Evolutionary conservation across 352 stramenopile species (phyloP).

Genomic region (Globisporangium splendens): DNA sequence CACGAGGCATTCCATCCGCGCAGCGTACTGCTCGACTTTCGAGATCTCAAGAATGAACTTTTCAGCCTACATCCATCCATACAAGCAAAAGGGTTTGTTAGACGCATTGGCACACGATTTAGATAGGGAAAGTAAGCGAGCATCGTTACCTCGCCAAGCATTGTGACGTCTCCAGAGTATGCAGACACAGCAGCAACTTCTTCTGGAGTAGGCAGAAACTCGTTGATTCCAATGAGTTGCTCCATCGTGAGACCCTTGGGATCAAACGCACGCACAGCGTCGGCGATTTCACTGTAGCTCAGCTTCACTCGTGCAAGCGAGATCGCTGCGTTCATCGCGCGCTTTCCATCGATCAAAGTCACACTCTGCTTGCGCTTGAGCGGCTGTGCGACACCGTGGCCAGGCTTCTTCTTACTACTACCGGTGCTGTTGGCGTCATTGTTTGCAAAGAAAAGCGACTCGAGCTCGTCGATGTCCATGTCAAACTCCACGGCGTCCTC

Average conservation of each 20-base stretch:
- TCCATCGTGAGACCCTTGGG: constrained; percentile 55
- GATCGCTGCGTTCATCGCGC: constrained; percentile 97
- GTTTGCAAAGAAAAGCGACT: constrained; percentile 82
- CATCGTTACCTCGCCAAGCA: constrained; percentile 62
- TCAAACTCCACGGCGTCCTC: constrained; percentile 68
- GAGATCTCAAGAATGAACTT: constrained; percentile 88
- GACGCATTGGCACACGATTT: constrained; percentile 4
- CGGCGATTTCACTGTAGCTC: constrained; percentile 85
- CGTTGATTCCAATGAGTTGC: constrained; percentile 87
- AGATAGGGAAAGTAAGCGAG: not conserved
- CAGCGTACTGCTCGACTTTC: constrained; percentile 66
- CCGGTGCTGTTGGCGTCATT: constrained; percentile 26
- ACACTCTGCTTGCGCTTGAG: constrained; percentile 82
- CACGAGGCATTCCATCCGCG: constrained; percentile 76
- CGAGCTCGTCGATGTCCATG: constrained; percentile 87
- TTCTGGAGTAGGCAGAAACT: constrained; percentile 93
- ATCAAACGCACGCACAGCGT: constrained; percentile 69
- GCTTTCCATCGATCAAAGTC: constrained; percentile 93
- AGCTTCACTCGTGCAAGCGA: constrained; percentile 94
- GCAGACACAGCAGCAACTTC: constrained; percentile 80
- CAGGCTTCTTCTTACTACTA: constrained; percentile 46
- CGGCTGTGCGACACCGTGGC: constrained; percentile 27
- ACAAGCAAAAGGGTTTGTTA: not conserved
- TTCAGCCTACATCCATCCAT: constrained; percentile 37
- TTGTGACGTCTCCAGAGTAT: constrained; percentile 67